Evolutionary conservation across 31 red algal species (phyloP).

Genomic region (Bonnemaisonia californica): DNA sequence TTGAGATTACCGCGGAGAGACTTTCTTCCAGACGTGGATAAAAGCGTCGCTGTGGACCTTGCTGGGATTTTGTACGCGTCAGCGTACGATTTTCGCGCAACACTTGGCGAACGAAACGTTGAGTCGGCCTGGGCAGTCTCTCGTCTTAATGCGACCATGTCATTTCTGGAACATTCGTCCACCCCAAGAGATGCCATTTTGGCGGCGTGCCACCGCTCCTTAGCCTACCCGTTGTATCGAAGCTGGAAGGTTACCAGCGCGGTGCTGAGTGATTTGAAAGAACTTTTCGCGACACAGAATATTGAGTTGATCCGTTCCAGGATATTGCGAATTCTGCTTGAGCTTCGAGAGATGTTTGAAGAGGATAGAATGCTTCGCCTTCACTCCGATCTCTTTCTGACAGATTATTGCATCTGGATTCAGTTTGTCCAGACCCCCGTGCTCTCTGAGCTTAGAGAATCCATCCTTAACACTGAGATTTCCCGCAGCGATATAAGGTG

Average conservation of each 20-base stretch:
- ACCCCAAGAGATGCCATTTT: not conserved
- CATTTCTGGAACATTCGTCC: not conserved
- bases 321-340: constrained; percentile 12
- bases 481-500: not conserved
- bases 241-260: not conserved
- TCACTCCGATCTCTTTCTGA: constrained; percentile 7
- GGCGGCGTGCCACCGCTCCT: constrained; percentile 9
- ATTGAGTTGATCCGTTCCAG: constrained; percentile 7
- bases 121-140: constrained; percentile 11
- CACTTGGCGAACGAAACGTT: constrained; percentile 13
- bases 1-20: constrained; percentile 13
- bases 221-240: constrained; percentile 26
- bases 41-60: not conserved
- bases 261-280: constrained; percentile 17
- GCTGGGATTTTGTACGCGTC: constrained; percentile 19
- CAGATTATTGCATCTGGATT: constrained; percentile 31
- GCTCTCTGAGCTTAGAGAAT: not conserved
- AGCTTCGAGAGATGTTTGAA: constrained; percentile 22
- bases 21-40: constrained; percentile 6
- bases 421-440: constrained; percentile 11
- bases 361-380: not conserved
- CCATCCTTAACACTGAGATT: not conserved
- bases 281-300: not conserved
- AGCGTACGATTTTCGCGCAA: constrained; percentile 11
- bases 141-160: constrained; percentile 2